These are phyloP conservation scores for Calonectria crousiana DNA, from an alignment of 2,329 filamentous ascomycete genomes.

Conservation along the genomic window DNA sequence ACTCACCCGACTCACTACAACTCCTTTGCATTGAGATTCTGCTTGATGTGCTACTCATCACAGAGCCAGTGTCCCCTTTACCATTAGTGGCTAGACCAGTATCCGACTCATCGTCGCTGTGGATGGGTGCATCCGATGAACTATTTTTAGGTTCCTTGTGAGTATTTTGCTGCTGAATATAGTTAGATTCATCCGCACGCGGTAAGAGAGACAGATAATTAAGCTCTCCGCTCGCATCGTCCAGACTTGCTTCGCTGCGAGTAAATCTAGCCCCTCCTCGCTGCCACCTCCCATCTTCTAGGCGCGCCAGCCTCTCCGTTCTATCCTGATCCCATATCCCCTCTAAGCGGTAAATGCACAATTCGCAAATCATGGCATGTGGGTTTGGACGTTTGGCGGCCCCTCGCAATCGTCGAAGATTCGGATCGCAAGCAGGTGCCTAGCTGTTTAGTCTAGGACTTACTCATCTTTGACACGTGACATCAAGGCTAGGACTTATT, in stretches of 20 bases:
- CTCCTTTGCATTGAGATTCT: not conserved
- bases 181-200: not conserved
- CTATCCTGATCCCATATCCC: not conserved
- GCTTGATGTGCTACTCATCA: not conserved
- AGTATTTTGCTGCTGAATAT: not conserved
- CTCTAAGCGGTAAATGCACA: not conserved
- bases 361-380: not conserved
- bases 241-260: not conserved
- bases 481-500: not conserved
- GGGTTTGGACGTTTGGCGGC: not conserved
- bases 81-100: not conserved
- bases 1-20: not conserved
- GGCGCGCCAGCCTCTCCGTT: not conserved
- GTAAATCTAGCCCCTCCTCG: not conserved
- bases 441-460: not conserved
- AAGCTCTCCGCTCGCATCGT: not conserved
- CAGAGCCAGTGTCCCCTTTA: not conserved
- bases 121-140: not conserved
- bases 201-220: not conserved
- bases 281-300: not conserved
- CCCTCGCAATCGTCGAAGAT: not conserved
- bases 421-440: not conserved
- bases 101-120: not conserved
- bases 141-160: not conserved
- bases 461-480: not conserved